Percentiles rank a stretch among this genome's conserved stretches.
These are phyloP conservation scores for Fraxinus paxiana DNA, from an alignment of 305 asterid species.

Conservation along the genomic window DNA sequence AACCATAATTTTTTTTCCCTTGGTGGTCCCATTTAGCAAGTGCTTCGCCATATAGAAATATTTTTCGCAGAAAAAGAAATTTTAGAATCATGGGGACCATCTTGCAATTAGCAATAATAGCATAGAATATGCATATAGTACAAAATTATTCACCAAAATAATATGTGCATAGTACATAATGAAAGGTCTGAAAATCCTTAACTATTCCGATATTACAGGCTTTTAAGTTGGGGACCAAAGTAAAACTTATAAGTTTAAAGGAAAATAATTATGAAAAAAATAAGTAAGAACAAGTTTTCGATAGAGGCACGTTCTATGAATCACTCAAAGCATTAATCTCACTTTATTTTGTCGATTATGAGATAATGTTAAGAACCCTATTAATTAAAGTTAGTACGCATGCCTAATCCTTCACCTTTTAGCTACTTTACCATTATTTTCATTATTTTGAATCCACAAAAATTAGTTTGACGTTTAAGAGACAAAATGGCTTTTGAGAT, in stretches of 20 bases:
- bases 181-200: conserved; percentile 16
- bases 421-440: not conserved
- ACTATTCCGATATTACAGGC: conserved; percentile 22
- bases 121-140: not conserved
- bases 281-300: not conserved
- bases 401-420: not conserved
- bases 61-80: conserved; percentile 11
- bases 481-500: not conserved
- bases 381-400: not conserved
- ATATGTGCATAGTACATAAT: conserved; percentile 20
- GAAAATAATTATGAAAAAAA: not conserved
- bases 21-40: conserved; percentile 38
- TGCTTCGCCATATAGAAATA: conserved; percentile 15
- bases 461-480: not conserved
- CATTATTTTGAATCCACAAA: not conserved
- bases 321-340: not conserved
- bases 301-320: conserved; percentile 16
- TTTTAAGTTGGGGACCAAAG: conserved; percentile 43
- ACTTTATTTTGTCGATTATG: not conserved
- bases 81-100: conserved; percentile 40
- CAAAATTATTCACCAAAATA: not conserved
- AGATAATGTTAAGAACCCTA: not conserved
- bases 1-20: not conserved
- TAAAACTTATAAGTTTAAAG: conserved; percentile 15
- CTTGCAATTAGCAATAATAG: not conserved